Percentiles rank a stretch among this genome's conserved stretches.
Evolutionary conservation across 1,139 yeast species (phyloP).

Genomic region (Pichia sp.): DNA sequence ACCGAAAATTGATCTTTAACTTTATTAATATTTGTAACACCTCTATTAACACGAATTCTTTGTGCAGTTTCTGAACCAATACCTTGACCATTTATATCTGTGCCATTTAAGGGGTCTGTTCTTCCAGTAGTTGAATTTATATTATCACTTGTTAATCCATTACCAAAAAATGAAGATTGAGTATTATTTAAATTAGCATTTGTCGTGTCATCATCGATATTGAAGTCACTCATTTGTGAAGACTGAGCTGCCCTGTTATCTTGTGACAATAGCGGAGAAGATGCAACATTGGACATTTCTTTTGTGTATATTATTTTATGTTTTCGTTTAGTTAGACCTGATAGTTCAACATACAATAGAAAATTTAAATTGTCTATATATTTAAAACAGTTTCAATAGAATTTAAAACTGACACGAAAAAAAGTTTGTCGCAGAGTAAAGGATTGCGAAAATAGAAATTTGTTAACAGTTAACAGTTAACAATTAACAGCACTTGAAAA

Average conservation of each 20-base stretch:
- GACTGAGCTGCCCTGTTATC: slow-evolving; percentile 8
- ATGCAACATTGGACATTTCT: slow-evolving; percentile 16
- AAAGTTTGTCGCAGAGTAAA: no score
- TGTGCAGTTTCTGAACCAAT: slow-evolving; percentile 22
- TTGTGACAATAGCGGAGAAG: slow-evolving; percentile 19
- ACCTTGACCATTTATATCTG: not conserved
- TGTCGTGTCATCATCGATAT: slow-evolving; percentile 11
- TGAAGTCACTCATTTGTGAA: slow-evolving; percentile 18
- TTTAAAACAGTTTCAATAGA: no score
- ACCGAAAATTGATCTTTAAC: slow-evolving; percentile 91
- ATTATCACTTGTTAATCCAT: slow-evolving; percentile 7
- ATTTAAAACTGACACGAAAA: no score
- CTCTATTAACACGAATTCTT: slow-evolving; percentile 36
- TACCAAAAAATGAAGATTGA: slow-evolving; percentile 14
- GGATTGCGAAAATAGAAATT: not conserved
- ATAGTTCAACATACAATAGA: no score
- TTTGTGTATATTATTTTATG: no score
- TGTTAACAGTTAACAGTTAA: no score
- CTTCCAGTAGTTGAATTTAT: slow-evolving; percentile 1
- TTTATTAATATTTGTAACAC: slow-evolving; percentile 67
- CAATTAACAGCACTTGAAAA: no score
- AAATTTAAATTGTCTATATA: no score
- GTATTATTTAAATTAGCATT: slow-evolving; percentile 4
- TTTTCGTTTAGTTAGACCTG: not conserved
- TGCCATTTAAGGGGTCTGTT: not conserved